These are phyloP conservation scores for Russula sp. DNA, from an alignment of 768 basidiomycete genomes.

Conservation along the genomic window DNA sequence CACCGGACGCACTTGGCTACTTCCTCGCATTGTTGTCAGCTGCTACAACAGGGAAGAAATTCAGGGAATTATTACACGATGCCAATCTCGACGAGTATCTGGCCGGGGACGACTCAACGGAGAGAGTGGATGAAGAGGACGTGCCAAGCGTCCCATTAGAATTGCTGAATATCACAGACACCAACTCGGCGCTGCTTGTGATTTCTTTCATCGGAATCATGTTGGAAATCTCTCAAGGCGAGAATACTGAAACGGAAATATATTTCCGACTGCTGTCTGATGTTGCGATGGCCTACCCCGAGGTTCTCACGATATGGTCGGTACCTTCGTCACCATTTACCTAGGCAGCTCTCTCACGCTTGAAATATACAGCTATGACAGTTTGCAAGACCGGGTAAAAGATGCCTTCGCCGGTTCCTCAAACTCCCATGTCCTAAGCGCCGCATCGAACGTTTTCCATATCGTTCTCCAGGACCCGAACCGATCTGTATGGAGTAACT, in stretches of 20 bases:
- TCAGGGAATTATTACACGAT: constrained; percentile 60
- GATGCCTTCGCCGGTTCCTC: constrained; percentile 69
- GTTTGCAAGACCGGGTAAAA: constrained; percentile 69
- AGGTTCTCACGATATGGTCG: constrained; percentile 68
- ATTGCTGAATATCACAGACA: constrained; percentile 60
- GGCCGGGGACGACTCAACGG: constrained; percentile 46
- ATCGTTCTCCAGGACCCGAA: constrained; percentile 58
- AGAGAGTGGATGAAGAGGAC: constrained; percentile 38
- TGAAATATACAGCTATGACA: constrained; percentile 57
- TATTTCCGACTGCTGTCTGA: constrained; percentile 75
- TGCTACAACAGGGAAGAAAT: constrained; percentile 54
- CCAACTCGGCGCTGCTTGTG: constrained; percentile 63
- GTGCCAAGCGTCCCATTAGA: constrained; percentile 55
- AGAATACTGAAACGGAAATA: constrained; percentile 79
- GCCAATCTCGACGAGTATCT: constrained; percentile 53
- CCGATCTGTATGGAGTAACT: constrained; percentile 47
- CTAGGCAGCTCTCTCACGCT: constrained; percentile 5
- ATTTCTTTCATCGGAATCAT: constrained; percentile 76
- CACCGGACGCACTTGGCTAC: constrained; percentile 66
- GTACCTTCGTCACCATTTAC: constrained; percentile 33
- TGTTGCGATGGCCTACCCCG: constrained; percentile 63
- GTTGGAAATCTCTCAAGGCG: constrained; percentile 69
- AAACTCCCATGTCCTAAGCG: constrained; percentile 65
- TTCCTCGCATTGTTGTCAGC: constrained; percentile 75
- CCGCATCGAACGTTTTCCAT: constrained; percentile 74